Conservation (phyloP, 208 protist genomes). For the Phytomonas francai region DNA sequence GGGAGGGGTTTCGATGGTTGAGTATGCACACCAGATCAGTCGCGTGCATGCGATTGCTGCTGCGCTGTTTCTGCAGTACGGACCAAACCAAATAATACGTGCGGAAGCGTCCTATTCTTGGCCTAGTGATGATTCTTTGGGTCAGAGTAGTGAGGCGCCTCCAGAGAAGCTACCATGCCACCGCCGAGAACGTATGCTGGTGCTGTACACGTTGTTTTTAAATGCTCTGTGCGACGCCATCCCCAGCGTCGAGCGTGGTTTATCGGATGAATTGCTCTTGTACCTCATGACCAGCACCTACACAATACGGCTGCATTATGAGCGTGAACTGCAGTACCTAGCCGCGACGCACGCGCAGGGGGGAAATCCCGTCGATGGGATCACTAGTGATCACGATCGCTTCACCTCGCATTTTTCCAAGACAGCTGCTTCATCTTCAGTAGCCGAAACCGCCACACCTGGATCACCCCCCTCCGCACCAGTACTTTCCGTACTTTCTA, state of each 20-base stretch:
- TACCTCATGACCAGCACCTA: neutral
- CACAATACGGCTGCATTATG: neutral
- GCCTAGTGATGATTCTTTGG: neutral
- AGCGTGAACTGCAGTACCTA: neutral
- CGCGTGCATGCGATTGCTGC: conserved; percentile 15
- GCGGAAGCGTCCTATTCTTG: neutral
- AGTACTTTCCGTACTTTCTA: neutral
- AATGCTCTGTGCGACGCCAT: neutral
- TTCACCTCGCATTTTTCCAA: too few relatives aligned
- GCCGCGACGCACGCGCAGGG: neutral
- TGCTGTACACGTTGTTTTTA: neutral
- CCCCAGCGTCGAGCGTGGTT: neutral
- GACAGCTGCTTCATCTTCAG: too few relatives aligned
- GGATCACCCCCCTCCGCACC: neutral
- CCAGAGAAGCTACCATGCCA: neutral
- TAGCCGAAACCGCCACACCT: neutral
- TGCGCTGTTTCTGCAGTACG: neutral
- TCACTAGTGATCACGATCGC: neutral
- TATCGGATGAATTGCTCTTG: neutral
- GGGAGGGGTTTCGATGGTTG: neutral
- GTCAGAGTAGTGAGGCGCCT: neutral
- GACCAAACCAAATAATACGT: neutral
- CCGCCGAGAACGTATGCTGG: neutral
- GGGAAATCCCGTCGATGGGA: neutral
- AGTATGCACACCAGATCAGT: neutral